Conservation (phyloP, 805 yeast species). For the Nakazawaea peltata region DNA sequence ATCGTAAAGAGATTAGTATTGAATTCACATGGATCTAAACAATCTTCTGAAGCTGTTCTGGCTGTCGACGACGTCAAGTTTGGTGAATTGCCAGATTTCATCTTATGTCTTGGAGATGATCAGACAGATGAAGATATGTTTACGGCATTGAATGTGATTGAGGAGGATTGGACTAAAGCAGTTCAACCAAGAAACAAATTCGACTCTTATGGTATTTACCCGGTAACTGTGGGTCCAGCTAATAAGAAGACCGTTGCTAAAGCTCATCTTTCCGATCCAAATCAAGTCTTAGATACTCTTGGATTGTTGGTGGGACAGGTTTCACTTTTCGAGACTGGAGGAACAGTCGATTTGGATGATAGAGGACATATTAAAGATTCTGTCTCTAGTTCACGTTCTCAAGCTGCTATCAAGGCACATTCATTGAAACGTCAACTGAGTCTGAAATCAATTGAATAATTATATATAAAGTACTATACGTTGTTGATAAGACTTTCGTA, state of each 20-base stretch:
- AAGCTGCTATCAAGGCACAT: conserved; percentile 28
- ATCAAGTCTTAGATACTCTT: conserved; percentile 75
- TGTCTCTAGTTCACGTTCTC: conserved; percentile 34
- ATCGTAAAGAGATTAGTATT: conserved; percentile 76
- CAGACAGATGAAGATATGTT: conserved; percentile 98
- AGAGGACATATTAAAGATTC: conserved; percentile 59
- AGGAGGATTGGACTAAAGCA: conserved; percentile 38
- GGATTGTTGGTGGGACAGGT: conserved; percentile 77
- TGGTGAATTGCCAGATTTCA: conserved; percentile 68
- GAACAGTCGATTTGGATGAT: conserved; percentile 67
- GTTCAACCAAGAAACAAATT: conserved; percentile 34
- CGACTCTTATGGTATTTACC: conserved; percentile 59
- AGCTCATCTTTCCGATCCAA: conserved; percentile 77
- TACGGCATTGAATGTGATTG: conserved; percentile 59
- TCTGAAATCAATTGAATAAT: neutral
- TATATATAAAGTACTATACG: too few relatives aligned
- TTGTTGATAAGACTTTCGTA: too few relatives aligned
- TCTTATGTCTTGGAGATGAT: conserved; percentile 91
- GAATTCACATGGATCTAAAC: conserved; percentile 51
- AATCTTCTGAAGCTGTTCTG: conserved; percentile 22
- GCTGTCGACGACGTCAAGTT: conserved; percentile 3
- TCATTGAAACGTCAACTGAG: conserved; percentile 9
- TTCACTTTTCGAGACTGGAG: conserved; percentile 70
- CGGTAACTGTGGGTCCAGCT: conserved; percentile 91
- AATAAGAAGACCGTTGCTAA: conserved; percentile 79